These are phyloP conservation scores for Leishmania lainsoni DNA, from an alignment of 208 protist species.

Conservation along the genomic window DNA sequence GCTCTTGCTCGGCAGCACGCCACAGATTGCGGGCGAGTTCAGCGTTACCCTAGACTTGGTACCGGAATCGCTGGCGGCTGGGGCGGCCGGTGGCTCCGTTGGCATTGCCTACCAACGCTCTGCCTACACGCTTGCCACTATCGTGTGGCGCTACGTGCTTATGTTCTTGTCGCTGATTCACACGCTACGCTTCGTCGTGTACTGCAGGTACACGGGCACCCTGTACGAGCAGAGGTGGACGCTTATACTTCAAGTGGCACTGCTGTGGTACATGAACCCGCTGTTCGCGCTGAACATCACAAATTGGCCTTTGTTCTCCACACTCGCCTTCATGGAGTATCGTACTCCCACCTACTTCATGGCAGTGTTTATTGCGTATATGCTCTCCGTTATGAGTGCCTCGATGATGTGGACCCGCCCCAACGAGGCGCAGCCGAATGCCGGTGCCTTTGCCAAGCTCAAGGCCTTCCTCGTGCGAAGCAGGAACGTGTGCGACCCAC, in stretches of 20 bases:
- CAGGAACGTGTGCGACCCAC: conserved; percentile 73
- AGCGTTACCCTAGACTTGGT: conserved; percentile 12
- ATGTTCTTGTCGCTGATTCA: conserved; percentile 66
- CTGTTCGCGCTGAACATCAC: conserved; percentile 52
- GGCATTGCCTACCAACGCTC: conserved; percentile 64
- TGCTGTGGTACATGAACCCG: conserved; percentile 84
- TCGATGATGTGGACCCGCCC: conserved; percentile 63
- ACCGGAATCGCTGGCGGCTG: conserved; percentile 21
- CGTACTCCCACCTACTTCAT: conserved; percentile 80
- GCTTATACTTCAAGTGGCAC: conserved; percentile 58
- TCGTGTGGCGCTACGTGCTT: conserved; percentile 76
- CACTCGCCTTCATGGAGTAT: conserved; percentile 81
- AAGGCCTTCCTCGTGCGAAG: conserved; percentile 39
- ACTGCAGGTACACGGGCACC: conserved; percentile 61
- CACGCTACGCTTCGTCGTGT: conserved; percentile 66
- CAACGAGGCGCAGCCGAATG: not conserved
- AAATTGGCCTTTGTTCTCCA: conserved; percentile 33
- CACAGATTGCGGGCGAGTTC: not conserved
- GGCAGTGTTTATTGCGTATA: conserved; percentile 69
- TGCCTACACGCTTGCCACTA: conserved; percentile 55
- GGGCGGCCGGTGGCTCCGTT: conserved; percentile 31
- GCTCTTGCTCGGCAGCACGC: conserved; percentile 16
- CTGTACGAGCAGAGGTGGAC: conserved; percentile 83
- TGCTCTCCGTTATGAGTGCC: conserved; percentile 85
- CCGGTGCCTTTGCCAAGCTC: conserved; percentile 5